Evolutionary conservation across 345 rosid species (phyloP).

Genomic region (Microthlaspi erraticum): DNA sequence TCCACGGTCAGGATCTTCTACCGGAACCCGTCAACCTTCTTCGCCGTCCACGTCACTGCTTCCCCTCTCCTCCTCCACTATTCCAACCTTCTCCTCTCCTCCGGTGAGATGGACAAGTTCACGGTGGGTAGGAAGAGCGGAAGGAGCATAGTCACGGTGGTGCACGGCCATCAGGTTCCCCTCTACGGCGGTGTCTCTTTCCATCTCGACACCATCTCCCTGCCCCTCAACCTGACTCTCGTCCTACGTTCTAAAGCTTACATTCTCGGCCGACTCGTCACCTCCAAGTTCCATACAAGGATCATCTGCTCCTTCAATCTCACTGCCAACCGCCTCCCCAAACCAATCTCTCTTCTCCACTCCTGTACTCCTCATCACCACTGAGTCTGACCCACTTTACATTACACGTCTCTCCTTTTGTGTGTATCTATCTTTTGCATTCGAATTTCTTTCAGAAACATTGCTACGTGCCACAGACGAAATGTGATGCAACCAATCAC

Average conservation of each 20-base stretch:
- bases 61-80: conserved; percentile 74
- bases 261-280: conserved; percentile 72
- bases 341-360: conserved; percentile 38
- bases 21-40: conserved; percentile 83
- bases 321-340: conserved; percentile 46
- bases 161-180: conserved; percentile 75
- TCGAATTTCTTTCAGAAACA: not conserved
- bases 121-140: conserved; percentile 62
- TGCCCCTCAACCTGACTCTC: conserved; percentile 82
- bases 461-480: not conserved
- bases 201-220: conserved; percentile 48
- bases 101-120: conserved; percentile 91
- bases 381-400: conserved; percentile 4
- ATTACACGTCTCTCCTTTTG: not conserved
- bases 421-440: not conserved
- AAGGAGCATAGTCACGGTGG: conserved; percentile 54
- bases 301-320: conserved; percentile 69
- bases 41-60: conserved; percentile 89
- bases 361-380: conserved; percentile 30
- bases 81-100: conserved; percentile 77
- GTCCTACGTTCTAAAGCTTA: conserved; percentile 79
- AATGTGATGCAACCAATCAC: not conserved
- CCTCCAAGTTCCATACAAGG: conserved; percentile 61
- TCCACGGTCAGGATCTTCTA: conserved; percentile 88
- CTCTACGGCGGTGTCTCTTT: conserved; percentile 76